Conservation (phyloP, 2,329 filamentous ascomycete genomes). For the Orbilia blumenaviensis region DNA sequence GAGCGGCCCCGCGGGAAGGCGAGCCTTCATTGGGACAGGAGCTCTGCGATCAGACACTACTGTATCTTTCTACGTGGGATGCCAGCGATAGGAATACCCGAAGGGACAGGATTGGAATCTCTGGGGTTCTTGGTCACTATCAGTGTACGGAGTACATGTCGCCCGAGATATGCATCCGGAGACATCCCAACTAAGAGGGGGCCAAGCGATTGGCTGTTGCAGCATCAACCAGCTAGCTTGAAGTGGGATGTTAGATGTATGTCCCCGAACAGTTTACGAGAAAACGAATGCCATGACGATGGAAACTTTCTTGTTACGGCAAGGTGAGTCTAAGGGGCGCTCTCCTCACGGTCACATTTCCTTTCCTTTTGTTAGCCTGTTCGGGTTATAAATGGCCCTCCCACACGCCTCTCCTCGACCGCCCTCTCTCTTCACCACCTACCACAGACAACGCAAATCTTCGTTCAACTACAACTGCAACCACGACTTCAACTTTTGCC, state of each 20-base stretch:
- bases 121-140: constrained; percentile 41
- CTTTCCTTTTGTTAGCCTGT: constrained; percentile 3
- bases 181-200: constrained; percentile 17
- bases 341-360: constrained; percentile 34
- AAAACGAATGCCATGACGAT: constrained; percentile 37
- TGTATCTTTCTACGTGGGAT: constrained; percentile 41
- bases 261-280: constrained; percentile 16
- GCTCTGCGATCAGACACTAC: constrained; percentile 25
- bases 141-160: constrained; percentile 23
- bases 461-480: constrained; percentile 30
- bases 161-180: constrained; percentile 42
- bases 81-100: constrained; percentile 32
- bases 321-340: constrained; percentile 2
- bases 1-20: neutral
- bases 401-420: constrained; percentile 29
- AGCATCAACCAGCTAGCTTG: constrained; percentile 34
- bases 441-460: constrained; percentile 54
- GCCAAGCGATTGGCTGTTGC: constrained; percentile 35
- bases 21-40: constrained; percentile 8
- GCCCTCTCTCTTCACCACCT: constrained; percentile 37
- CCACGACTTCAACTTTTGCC: constrained; percentile 33
- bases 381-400: constrained; percentile 46
- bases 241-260: constrained; percentile 41
- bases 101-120: neutral
- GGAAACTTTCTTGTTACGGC: neutral